Conservation (phyloP, 2,329 filamentous ascomycete genomes). For the Exophiala lecanii-corni region DNA sequence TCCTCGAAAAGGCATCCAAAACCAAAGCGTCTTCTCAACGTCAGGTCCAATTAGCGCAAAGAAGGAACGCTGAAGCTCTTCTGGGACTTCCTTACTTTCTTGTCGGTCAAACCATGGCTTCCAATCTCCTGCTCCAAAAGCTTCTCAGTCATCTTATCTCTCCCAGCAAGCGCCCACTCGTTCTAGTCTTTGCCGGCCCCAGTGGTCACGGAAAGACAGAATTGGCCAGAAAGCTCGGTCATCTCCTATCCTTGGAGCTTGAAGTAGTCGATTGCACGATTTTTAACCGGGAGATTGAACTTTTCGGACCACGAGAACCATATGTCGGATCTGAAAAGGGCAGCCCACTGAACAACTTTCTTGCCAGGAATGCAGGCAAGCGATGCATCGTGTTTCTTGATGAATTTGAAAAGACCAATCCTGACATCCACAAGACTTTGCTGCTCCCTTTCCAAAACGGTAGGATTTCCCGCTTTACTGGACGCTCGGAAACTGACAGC, state of each 20-base stretch:
- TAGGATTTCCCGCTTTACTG: constrained; percentile 17
- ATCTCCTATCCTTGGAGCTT: constrained; percentile 37
- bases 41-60: constrained; percentile 28
- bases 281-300: constrained; percentile 34
- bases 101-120: constrained; percentile 33
- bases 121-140: constrained; percentile 25
- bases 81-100: constrained; percentile 34
- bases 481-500: constrained; percentile 13
- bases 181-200: constrained; percentile 43
- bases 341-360: constrained; percentile 46
- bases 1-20: constrained; percentile 27
- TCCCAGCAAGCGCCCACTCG: constrained; percentile 31
- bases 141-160: constrained; percentile 32
- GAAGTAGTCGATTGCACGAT: constrained; percentile 40
- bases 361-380: constrained; percentile 34
- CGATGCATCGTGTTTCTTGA: constrained; percentile 47
- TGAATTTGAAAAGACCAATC: constrained; percentile 48
- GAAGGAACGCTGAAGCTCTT: constrained; percentile 26
- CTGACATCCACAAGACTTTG: constrained; percentile 40
- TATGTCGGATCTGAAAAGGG: constrained; percentile 36
- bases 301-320: constrained; percentile 41
- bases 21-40: constrained; percentile 25
- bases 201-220: constrained; percentile 50
- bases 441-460: constrained; percentile 44
- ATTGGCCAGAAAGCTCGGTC: constrained; percentile 39